Base-by-base conservation (phyloP, 176 grass and related monocot genomes). In the Cenchrus americanus region DNA sequence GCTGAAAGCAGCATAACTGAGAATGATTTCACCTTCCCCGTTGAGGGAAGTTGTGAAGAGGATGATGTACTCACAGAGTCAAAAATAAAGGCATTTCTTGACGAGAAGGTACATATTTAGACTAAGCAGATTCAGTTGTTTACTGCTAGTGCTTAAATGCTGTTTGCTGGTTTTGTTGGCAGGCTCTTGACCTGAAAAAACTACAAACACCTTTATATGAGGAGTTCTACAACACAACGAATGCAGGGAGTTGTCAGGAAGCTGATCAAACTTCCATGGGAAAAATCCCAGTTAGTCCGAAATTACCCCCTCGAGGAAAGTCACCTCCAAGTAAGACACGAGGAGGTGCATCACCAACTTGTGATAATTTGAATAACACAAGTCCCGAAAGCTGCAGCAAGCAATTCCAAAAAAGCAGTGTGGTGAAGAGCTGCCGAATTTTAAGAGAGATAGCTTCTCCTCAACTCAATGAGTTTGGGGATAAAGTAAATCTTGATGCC, bases 181-280 rank as follows among this genome's bases (percentile, higher is more conserved):
- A 99, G 97, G 97, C 97, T 76, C 83, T 99, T 90, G 97, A 96
- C 84, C 87, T 99, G 80, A 96, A 99, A 86, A 99, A 99, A 78
- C 81, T 99, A 79, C 97, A 94, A 72, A 92, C 93, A 76, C 93
- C 97, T 85, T 87, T 99, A 74, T 99, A 96, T 30, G 93, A 98
- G 89, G 95, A 99, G 76, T 96, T 99, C 84, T 96, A 94, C 86
- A 99, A 96, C 84, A 92, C 87, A 48, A 81, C 84, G 66, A 93
- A 96, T 71, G 77, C 86, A 62, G 87, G 79, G 37, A 92, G 58
- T 85, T 86, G 67, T 73, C 87, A 88, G 77, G 64, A 71, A 82
- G 84, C 76, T 79, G 86, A 75, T 65, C 83, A 82, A 86, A 75
- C 83, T 79, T 92, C 91, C 84, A 93, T 92, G 52, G 91, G 87